Conservation (phyloP, 116 monocot genomes). For the Papilionanthe hybrid region DNA sequence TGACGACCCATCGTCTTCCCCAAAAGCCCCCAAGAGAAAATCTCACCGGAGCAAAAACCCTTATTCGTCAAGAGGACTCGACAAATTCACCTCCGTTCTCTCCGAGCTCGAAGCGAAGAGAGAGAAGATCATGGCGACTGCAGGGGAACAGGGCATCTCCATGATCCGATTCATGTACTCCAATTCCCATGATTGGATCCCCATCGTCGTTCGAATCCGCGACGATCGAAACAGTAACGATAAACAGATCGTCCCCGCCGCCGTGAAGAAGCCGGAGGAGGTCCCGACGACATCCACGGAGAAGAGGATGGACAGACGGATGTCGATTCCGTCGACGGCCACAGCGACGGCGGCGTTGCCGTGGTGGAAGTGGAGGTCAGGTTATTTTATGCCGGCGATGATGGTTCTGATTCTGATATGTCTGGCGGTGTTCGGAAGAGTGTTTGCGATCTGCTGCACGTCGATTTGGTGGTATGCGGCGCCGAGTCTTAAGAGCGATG, state of each 20-base stretch:
- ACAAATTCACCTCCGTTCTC: slow-evolving; percentile 46
- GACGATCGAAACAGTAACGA: neutral
- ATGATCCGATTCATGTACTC: slow-evolving; percentile 38
- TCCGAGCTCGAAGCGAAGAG: slow-evolving; percentile 33
- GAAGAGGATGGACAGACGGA: neutral
- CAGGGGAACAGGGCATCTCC: slow-evolving; percentile 14
- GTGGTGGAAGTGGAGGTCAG: neutral
- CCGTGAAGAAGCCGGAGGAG: neutral
- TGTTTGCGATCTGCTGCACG: slow-evolving; percentile 18
- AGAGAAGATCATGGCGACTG: slow-evolving; percentile 28
- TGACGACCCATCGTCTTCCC: neutral
- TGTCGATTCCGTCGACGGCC: too few relatives aligned
- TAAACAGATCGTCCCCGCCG: neutral
- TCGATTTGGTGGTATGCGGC: slow-evolving; percentile 18
- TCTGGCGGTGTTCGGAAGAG: slow-evolving; percentile 12
- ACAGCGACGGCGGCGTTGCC: neutral
- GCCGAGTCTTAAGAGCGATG: neutral
- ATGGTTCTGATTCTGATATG: slow-evolving; percentile 9
- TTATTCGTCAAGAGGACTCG: slow-evolving; percentile 38
- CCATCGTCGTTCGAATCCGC: slow-evolving; percentile 26
- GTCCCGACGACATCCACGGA: neutral
- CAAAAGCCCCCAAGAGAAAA: neutral
- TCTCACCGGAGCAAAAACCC: slow-evolving; percentile 21
- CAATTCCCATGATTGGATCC: slow-evolving; percentile 32
- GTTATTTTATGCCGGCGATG: slow-evolving; percentile 10